Conservation (phyloP, 1,284 basidiomycete species). For the Phaffia rhodozyma region DNA sequence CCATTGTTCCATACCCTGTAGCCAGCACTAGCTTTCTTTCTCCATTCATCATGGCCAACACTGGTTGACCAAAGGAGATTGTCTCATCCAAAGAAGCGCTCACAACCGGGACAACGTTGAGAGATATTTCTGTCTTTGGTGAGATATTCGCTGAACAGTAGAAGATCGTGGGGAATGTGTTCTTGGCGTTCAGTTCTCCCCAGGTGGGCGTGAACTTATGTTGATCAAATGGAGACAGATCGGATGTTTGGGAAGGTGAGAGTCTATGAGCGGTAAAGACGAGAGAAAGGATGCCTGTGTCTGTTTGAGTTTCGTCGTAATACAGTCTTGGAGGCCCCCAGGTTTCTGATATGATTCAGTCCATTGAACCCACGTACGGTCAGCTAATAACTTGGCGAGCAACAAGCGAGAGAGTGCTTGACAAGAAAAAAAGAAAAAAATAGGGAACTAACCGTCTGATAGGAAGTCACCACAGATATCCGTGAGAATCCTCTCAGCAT, state of each 20-base stretch:
- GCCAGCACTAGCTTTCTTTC: slow-evolving; percentile 39
- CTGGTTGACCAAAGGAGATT: slow-evolving; percentile 43
- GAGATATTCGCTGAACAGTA: not conserved
- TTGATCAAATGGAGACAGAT: not conserved
- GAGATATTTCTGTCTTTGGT: not conserved
- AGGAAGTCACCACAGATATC: slow-evolving; percentile 50
- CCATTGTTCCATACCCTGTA: slow-evolving; percentile 49
- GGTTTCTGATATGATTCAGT: slow-evolving; percentile 34
- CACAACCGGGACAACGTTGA: not conserved
- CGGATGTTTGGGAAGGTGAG: not conserved
- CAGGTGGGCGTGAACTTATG: slow-evolving; percentile 9
- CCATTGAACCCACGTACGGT: not conserved
- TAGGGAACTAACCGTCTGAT: slow-evolving; percentile 42
- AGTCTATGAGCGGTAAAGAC: slow-evolving; percentile 22
- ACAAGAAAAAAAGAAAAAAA: not conserved
- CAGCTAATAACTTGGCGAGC: not conserved
- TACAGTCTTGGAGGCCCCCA: slow-evolving; percentile 28
- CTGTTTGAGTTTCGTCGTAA: slow-evolving; percentile 36
- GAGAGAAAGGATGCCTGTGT: slow-evolving; percentile 39
- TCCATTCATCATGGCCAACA: slow-evolving; percentile 39
- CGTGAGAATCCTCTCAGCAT: slow-evolving; percentile 43
- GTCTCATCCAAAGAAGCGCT: not conserved
- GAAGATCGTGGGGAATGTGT: not conserved
- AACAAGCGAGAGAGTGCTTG: not conserved
- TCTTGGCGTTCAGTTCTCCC: slow-evolving; percentile 3